These are phyloP conservation scores for Boletus pseudopeckii DNA, from an alignment of 768 basidiomycete genomes.

Conservation along the genomic window DNA sequence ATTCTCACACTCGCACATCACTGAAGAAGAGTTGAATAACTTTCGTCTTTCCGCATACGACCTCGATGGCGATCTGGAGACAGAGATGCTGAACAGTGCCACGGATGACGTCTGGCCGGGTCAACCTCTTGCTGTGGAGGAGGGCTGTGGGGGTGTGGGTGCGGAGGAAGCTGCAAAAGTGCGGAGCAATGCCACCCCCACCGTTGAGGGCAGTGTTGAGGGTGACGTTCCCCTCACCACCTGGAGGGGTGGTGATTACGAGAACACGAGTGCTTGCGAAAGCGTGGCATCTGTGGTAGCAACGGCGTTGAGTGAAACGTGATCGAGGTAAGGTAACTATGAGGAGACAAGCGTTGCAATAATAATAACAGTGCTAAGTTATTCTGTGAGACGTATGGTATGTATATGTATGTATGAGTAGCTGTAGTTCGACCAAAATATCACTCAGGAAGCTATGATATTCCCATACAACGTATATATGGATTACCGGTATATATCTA, in stretches of 20 bases:
- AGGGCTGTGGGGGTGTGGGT: not conserved
- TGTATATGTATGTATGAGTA: not conserved
- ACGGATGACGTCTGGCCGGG: slow-evolving; percentile 18
- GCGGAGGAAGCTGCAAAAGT: not conserved
- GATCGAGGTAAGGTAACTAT: not conserved
- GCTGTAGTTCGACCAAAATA: not conserved
- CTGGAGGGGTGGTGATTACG: slow-evolving; percentile 12
- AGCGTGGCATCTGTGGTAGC: not conserved
- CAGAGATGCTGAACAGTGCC: slow-evolving; percentile 25
- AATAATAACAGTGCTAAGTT: not conserved
- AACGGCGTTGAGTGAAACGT: not conserved
- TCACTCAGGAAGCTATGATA: not conserved
- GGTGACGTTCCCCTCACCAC: not conserved
- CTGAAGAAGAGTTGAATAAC: slow-evolving; percentile 22
- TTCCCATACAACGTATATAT: not conserved
- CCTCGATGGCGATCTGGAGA: slow-evolving; percentile 25
- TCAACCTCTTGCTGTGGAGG: slow-evolving; percentile 12
- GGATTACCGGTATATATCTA: not conserved
- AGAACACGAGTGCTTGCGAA: slow-evolving; percentile 1
- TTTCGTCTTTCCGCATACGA: slow-evolving; percentile 24
- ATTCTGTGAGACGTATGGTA: no score
- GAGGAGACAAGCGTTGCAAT: not conserved
- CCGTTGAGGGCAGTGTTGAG: slow-evolving; percentile 8
- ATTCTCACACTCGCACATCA: slow-evolving; percentile 22
- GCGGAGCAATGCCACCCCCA: not conserved